Conservation (phyloP, 306 rosid genomes). For the Vigna unguiculata region DNA sequence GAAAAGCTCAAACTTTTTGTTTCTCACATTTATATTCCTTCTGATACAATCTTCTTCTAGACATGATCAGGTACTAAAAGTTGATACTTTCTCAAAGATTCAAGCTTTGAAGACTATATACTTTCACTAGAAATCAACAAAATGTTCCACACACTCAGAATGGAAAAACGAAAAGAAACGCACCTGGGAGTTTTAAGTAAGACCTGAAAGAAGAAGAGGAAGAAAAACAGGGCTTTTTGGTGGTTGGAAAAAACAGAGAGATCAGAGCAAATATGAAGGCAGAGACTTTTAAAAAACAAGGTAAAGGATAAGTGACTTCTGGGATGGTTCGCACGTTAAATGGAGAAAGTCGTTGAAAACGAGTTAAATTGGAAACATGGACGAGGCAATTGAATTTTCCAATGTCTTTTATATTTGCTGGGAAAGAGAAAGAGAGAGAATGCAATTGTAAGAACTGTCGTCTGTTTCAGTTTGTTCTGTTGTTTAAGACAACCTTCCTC, state of each 20-base stretch:
- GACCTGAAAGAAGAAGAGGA: constrained; percentile 19
- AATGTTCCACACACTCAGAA: background rate
- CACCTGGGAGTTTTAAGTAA: constrained; percentile 30
- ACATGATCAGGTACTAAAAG: background rate
- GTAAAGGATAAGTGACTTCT: constrained; percentile 19
- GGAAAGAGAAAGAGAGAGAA: background rate
- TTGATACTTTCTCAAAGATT: background rate
- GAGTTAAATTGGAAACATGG: constrained; percentile 41
- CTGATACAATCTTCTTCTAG: background rate
- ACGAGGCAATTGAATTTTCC: constrained; percentile 21
- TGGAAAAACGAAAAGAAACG: background rate
- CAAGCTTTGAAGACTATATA: constrained; percentile 21
- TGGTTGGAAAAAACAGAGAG: constrained; percentile 9
- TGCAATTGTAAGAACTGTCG: background rate
- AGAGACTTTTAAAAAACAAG: constrained; percentile 27
- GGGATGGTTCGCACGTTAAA: constrained; percentile 32
- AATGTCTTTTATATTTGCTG: background rate
- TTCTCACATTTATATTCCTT: background rate
- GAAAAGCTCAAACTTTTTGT: background rate
- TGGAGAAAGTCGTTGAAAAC: constrained; percentile 50
- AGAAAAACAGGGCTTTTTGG: background rate
- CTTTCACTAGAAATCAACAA: background rate
- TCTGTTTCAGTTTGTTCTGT: constrained; percentile 33
- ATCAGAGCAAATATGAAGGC: background rate
- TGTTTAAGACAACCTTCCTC: constrained; percentile 4